These are phyloP conservation scores for Nepenthes mirabilis DNA, from an alignment of 148 eudicot species.

Conservation along the genomic window DNA sequence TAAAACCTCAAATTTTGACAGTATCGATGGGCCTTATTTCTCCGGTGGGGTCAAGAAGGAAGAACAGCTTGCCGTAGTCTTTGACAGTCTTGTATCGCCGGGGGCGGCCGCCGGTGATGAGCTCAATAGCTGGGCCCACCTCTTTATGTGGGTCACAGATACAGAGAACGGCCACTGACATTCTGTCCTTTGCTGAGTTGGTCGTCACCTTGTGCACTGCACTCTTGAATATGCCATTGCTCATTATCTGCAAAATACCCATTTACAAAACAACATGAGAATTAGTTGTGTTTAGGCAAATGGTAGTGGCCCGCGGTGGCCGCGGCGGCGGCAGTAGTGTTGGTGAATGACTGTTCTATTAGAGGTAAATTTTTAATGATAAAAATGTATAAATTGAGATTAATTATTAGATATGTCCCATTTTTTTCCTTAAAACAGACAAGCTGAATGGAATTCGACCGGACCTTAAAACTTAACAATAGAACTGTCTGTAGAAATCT, in stretches of 20 bases:
- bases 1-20: conserved; percentile 5
- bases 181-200: conserved; percentile 21
- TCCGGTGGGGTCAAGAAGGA: conserved; percentile 10
- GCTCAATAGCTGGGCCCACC: conserved; percentile 22
- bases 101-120: conserved; percentile 18
- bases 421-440: too few relatives aligned
- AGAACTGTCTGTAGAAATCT: too few relatives aligned
- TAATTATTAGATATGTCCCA: too few relatives aligned
- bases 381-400: too few relatives aligned
- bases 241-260: conserved; percentile 25
- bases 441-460: too few relatives aligned
- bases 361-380: too few relatives aligned
- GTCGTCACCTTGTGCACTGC: conserved; percentile 37
- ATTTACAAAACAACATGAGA: not conserved
- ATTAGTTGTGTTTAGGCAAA: too few relatives aligned
- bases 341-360: too few relatives aligned
- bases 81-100: conserved; percentile 25
- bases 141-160: conserved; percentile 10
- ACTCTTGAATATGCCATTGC: conserved; percentile 36
- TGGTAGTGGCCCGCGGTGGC: too few relatives aligned
- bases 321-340: too few relatives aligned
- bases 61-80: conserved; percentile 9
- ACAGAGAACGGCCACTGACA: conserved; percentile 27
- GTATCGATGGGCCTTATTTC: conserved; percentile 9
- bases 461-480: too few relatives aligned